Evolutionary conservation across 2,329 filamentous ascomycete genomes (phyloP), one percentile per base, ranked within the genome.

Genomic region (Phialocephala sp.): DNA sequence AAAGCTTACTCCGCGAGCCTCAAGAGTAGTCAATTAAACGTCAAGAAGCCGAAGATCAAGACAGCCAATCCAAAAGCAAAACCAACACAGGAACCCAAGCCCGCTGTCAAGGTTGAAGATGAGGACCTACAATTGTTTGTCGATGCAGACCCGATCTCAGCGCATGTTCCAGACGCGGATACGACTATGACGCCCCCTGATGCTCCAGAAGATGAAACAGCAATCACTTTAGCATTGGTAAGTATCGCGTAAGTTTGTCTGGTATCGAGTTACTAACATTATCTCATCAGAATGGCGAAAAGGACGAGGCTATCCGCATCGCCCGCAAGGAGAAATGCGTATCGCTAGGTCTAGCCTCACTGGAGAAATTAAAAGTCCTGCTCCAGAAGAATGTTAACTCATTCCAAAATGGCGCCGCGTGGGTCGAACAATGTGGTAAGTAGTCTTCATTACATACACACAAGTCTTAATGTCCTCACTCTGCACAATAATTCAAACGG

Each of bases 371-470:
- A 8, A 35, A 22, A 14, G 14, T 36, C 14, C n/a, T 58, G 4
- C n/a, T 64, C 22, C 15, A 39, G 8, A 27, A 59, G 15, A 41
- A 60, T n/a, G 45, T 27, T 3, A 12, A 20, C 3, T 27, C 35
- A 2, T 55, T 45, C 22, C 56, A 12, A 1, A 27, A 45, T 43
- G 57, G 55, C 18, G 15, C 11, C 5, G 55, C 39, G 9, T 59
- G 61, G 55, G 15, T 59, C 8, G 43, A 54, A 15, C 11, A 64
- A 11, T 54, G 59, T 32, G 47, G 59, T 36, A 41, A 27, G 43
- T 63, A 15, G 43, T 32, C 4, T 14, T 12, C 18, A 47, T n/a
- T 47, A 8, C n/a, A 41, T 47, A 15, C 14, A 20, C 18, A n/a
- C 43, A n/a, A n/a, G n/a, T 14, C 37, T 9, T 32, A 32, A 22